A percentile compares a stretch with the other conserved stretches of the same genome.
These are phyloP conservation scores for Boletus vinaceobasis DNA, from an alignment of 768 basidiomycete genomes.

Conservation along the genomic window DNA sequence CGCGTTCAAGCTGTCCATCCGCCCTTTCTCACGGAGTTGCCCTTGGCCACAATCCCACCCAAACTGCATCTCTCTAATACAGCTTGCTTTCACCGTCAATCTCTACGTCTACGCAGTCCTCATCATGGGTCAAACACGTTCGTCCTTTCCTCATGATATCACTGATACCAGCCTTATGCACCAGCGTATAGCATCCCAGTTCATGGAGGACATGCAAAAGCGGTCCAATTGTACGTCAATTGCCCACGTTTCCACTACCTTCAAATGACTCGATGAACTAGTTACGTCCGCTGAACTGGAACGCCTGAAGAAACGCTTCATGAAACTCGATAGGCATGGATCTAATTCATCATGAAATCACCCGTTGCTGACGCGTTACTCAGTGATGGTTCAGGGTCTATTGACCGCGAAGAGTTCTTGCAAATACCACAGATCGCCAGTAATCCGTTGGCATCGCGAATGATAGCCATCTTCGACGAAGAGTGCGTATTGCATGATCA, in stretches of 20 bases:
- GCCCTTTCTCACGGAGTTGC: constrained; percentile 21
- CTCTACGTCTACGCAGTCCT: constrained; percentile 10
- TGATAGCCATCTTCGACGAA: constrained; percentile 99
- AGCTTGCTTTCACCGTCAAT: neutral
- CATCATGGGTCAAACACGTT: constrained; percentile 83
- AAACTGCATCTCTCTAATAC: neutral
- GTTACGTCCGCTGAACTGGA: constrained; percentile 95
- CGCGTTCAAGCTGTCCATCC: neutral
- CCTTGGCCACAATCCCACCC: neutral
- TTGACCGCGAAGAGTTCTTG: constrained; percentile 97
- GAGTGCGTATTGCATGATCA: constrained; percentile 61
- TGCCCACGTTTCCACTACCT: neutral
- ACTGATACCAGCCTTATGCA: constrained; percentile 1
- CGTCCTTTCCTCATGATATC: constrained; percentile 25
- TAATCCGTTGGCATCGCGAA: constrained; percentile 91
- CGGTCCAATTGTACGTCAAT: constrained; percentile 87
- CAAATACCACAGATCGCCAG: constrained; percentile 99
- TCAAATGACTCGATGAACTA: constrained; percentile 34
- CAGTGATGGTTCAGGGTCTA: constrained; percentile 95
- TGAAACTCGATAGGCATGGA: constrained; percentile 92
- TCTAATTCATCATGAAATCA: neutral
- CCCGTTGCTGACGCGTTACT: neutral
- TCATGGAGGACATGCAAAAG: constrained; percentile 97
- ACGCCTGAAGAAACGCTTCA: constrained; percentile 96
- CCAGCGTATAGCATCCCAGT: constrained; percentile 67